phyloP scores from a whole-genome alignment of 805 yeast species.

The Lachancea quebecensis region DNA sequence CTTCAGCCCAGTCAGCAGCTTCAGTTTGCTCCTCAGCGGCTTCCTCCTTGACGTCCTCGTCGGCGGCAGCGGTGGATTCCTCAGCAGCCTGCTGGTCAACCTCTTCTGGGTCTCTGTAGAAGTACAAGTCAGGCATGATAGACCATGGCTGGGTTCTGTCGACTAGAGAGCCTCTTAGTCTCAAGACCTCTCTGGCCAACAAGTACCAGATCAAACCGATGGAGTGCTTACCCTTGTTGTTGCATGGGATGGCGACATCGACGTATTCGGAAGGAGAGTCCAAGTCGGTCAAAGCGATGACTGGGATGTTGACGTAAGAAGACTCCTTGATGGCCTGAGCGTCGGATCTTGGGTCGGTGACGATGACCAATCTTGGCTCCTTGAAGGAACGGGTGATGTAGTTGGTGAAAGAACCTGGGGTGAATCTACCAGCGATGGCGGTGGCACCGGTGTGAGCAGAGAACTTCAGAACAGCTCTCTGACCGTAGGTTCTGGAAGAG shows the following conservation, averaged over 20 bases:
- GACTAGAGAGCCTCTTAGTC: slow-evolving; percentile 96
- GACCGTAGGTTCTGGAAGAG: slow-evolving; percentile 99
- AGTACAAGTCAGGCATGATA: slow-evolving; percentile 99
- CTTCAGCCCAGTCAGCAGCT: slow-evolving; percentile 58
- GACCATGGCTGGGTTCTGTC: slow-evolving; percentile 97
- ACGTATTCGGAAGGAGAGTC: slow-evolving; percentile 99
- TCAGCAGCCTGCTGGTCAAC: slow-evolving; percentile 71
- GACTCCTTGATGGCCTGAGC: slow-evolving; percentile 99
- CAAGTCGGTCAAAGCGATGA: slow-evolving; percentile 96
- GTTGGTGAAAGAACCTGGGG: slow-evolving; percentile 99
- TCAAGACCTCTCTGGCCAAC: slow-evolving; percentile 97
- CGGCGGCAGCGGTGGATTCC: slow-evolving; percentile 66
- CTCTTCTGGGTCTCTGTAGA: slow-evolving; percentile 99
- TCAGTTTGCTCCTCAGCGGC: slow-evolving; percentile 63
- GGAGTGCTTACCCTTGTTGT: slow-evolving; percentile 99
- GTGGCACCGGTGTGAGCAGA: slow-evolving; percentile 99
- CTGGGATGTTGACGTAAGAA: slow-evolving; percentile 99
- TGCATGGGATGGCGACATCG: slow-evolving; percentile 99
- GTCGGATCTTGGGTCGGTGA: slow-evolving; percentile 99
- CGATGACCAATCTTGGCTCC: slow-evolving; percentile 99
- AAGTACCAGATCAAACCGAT: slow-evolving; percentile 99
- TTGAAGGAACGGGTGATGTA: slow-evolving; percentile 99
- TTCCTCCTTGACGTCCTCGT: slow-evolving; percentile 52
- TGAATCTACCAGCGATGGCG: slow-evolving; percentile 99
- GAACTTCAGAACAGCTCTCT: slow-evolving; percentile 99